These are phyloP conservation scores for Trichosphaerium sp. DNA, from an alignment of 78 protist species.

Conservation along the genomic window DNA sequence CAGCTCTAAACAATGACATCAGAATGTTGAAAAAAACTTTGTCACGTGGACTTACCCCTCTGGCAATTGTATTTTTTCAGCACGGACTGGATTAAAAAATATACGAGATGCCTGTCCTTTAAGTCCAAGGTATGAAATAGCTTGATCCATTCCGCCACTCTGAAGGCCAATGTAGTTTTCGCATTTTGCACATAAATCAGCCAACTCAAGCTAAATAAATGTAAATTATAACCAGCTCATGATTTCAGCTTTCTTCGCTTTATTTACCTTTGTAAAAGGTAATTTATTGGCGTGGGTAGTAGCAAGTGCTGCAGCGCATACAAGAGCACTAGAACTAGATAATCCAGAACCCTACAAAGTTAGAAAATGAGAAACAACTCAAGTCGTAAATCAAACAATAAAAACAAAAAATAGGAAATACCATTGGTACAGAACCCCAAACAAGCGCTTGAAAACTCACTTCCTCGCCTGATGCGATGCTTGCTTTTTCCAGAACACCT, in stretches of 20 bases:
- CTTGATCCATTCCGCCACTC: slow-evolving; percentile 61
- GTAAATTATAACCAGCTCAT: background rate
- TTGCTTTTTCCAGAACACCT: no score
- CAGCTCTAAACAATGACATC: background rate
- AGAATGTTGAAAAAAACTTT: background rate
- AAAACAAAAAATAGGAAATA: background rate
- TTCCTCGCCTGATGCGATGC: no score
- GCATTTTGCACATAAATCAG: slow-evolving; percentile 10
- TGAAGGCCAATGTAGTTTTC: slow-evolving; percentile 40
- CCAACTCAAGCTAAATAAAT: slow-evolving; percentile 4
- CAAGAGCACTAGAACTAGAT: slow-evolving; percentile 32
- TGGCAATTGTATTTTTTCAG: slow-evolving; percentile 20
- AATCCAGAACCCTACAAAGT: slow-evolving; percentile 28
- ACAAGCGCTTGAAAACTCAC: no score
- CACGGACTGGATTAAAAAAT: slow-evolving; percentile 31
- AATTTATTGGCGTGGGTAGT: slow-evolving; percentile 13
- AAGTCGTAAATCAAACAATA: no score
- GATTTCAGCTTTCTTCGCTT: background rate
- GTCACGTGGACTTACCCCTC: background rate
- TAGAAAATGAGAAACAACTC: background rate
- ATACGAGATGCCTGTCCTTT: slow-evolving; percentile 18
- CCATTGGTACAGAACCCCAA: slow-evolving; percentile 29
- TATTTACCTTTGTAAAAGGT: slow-evolving; percentile 10
- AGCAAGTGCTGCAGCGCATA: slow-evolving; percentile 37
- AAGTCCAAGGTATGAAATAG: slow-evolving; percentile 24